phyloP scores from a whole-genome alignment of 352 stramenopile genomes.

The Phytophthora cryptogea region DNA sequence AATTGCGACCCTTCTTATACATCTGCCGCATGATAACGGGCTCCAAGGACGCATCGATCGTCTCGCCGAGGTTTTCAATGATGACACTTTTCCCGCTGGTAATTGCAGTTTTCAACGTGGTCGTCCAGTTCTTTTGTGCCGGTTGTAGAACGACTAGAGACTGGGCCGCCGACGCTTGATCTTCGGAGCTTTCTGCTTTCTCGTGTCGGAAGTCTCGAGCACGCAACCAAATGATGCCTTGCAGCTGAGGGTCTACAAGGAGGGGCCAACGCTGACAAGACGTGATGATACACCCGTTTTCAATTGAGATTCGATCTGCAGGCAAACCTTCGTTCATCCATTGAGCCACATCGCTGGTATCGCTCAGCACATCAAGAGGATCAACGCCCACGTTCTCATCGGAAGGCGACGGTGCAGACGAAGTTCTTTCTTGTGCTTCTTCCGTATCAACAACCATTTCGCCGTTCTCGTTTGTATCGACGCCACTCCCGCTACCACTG shows the following conservation, averaged over 20 bases:
- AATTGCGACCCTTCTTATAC: constrained; percentile 87
- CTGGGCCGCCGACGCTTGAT: constrained; percentile 8
- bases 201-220: constrained; percentile 50
- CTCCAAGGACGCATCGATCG: constrained; percentile 87
- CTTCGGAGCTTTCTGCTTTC: constrained; percentile 6
- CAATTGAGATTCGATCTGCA: constrained; percentile 90
- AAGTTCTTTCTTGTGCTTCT: constrained; percentile 4
- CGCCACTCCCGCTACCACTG: not conserved
- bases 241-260: constrained; percentile 90
- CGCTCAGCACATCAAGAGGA: constrained; percentile 86
- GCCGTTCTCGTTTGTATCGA: constrained; percentile 3
- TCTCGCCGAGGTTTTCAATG: constrained; percentile 89
- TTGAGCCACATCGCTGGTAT: constrained; percentile 82
- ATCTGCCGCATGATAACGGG: constrained; percentile 89
- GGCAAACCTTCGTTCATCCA: constrained; percentile 94
- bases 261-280: constrained; percentile 89
- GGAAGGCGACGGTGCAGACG: constrained; percentile 4
- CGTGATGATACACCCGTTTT: constrained; percentile 93
- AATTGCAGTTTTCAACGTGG: constrained; percentile 77
- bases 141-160: constrained; percentile 74
- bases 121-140: constrained; percentile 80
- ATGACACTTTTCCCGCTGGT: constrained; percentile 82
- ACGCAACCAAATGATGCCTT: constrained; percentile 89
- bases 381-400: constrained; percentile 54
- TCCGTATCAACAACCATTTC: constrained; percentile 1